Percentiles rank a stretch among this genome's conserved stretches.
These are phyloP conservation scores for Glycyrrhiza uralensis DNA, from an alignment of 306 rosid genomes.

Conservation along the genomic window DNA sequence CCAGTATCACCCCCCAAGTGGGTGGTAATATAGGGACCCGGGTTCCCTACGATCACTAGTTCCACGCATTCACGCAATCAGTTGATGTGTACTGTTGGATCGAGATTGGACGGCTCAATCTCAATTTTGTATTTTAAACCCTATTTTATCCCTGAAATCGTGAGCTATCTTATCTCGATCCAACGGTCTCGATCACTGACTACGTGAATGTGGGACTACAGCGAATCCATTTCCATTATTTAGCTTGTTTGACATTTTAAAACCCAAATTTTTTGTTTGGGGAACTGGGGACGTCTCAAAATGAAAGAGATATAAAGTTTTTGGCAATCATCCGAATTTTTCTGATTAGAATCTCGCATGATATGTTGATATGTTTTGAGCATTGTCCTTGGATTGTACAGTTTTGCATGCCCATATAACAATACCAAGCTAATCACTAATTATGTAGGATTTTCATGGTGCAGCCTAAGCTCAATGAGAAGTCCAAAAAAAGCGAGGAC, in stretches of 20 bases:
- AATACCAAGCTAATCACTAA: not conserved
- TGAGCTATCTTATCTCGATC: too few relatives aligned
- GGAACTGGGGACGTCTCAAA: not conserved
- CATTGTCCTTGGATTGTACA: not conserved
- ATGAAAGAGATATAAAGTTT: not conserved
- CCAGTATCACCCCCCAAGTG: not conserved
- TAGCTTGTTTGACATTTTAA: not conserved
- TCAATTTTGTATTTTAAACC: too few relatives aligned
- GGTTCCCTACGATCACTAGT: too few relatives aligned
- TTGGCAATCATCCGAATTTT: conserved; percentile 18
- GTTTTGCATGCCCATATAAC: not conserved
- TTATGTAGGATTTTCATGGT: conserved; percentile 21
- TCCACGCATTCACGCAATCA: too few relatives aligned
- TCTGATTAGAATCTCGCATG: not conserved
- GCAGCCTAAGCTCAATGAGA: conserved; percentile 12
- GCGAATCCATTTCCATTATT: too few relatives aligned
- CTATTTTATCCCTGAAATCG: too few relatives aligned
- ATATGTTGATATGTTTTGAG: not conserved
- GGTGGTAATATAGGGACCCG: not conserved
- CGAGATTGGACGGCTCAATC: too few relatives aligned
- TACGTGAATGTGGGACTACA: too few relatives aligned
- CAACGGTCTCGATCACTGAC: too few relatives aligned
- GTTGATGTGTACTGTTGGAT: too few relatives aligned
- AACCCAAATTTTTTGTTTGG: not conserved
- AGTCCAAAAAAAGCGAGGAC: not conserved